Conservation (phyloP, 2,329 filamentous ascomycete species). For the Penicillium capsulatum region DNA sequence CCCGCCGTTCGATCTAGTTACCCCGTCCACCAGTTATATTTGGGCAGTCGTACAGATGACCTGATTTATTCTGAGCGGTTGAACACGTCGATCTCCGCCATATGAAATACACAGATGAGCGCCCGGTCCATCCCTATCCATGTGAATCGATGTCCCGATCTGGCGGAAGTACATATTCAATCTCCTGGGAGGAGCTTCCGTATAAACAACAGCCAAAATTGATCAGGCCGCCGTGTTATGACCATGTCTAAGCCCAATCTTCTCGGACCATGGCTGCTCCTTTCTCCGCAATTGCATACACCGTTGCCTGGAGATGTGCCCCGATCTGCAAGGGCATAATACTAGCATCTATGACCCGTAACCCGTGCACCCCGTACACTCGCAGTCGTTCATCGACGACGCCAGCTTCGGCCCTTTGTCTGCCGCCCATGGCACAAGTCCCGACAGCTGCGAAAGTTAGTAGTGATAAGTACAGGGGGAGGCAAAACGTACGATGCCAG, state of each 20-base stretch:
- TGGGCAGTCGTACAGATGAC: neutral
- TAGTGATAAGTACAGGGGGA: neutral
- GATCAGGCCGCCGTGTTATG: too few relatives aligned
- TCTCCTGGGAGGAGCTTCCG: too few relatives aligned
- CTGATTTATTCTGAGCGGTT: neutral
- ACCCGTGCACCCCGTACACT: slow-evolving; percentile 35
- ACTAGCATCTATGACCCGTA: slow-evolving; percentile 38
- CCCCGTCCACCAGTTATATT: too few relatives aligned
- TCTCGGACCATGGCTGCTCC: slow-evolving; percentile 17
- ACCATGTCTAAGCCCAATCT: slow-evolving; percentile 7
- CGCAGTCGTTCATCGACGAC: slow-evolving; percentile 36
- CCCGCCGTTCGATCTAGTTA: too few relatives aligned
- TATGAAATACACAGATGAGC: too few relatives aligned
- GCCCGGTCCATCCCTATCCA: too few relatives aligned
- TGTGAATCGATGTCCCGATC: too few relatives aligned
- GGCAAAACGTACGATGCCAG: slow-evolving; percentile 20
- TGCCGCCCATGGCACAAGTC: slow-evolving; percentile 44
- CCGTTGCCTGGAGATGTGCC: slow-evolving; percentile 29
- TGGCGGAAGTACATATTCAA: too few relatives aligned
- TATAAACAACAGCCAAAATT: too few relatives aligned
- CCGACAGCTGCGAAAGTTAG: slow-evolving; percentile 22
- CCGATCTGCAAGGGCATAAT: slow-evolving; percentile 32
- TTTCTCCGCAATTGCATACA: slow-evolving; percentile 33
- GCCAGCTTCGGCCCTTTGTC: slow-evolving; percentile 20
- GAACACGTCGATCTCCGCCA: too few relatives aligned